Conservation (phyloP, 169 alveolate genomes). For the Plasmodium inui region DNA sequence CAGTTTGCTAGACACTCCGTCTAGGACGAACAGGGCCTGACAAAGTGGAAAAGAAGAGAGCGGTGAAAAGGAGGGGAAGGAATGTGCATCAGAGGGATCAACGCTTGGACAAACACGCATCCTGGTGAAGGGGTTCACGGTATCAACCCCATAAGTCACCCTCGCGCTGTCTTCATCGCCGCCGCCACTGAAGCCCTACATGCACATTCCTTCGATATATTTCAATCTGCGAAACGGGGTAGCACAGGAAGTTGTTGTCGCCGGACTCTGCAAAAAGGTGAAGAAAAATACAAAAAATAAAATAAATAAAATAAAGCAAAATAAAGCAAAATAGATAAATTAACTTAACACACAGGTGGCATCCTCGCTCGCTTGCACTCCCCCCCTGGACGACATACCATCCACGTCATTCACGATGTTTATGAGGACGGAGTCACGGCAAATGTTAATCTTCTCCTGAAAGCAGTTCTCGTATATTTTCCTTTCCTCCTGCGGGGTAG, state of each 20-base stretch:
- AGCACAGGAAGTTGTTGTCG: conserved; percentile 38
- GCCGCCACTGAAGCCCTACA: conserved; percentile 3
- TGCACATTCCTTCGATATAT: conserved; percentile 72
- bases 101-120: not conserved
- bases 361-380: not conserved
- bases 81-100: not conserved
- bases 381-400: conserved; percentile 5
- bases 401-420: conserved; percentile 25
- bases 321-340: not conserved
- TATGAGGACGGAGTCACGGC: conserved; percentile 20
- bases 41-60: not conserved
- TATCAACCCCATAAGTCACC: not conserved
- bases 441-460: conserved; percentile 45
- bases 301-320: not conserved
- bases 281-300: not conserved
- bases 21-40: conserved; percentile 47
- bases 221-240: conserved; percentile 71
- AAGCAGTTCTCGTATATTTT: conserved; percentile 66
- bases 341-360: not conserved
- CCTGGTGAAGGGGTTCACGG: not conserved
- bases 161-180: not conserved
- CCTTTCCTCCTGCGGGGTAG: conserved; percentile 27
- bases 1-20: conserved; percentile 31
- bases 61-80: not conserved
- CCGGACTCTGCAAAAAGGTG: conserved; percentile 26